Base-by-base conservation (phyloP, 2,329 filamentous ascomycete species). In the Coniella vitis region DNA sequence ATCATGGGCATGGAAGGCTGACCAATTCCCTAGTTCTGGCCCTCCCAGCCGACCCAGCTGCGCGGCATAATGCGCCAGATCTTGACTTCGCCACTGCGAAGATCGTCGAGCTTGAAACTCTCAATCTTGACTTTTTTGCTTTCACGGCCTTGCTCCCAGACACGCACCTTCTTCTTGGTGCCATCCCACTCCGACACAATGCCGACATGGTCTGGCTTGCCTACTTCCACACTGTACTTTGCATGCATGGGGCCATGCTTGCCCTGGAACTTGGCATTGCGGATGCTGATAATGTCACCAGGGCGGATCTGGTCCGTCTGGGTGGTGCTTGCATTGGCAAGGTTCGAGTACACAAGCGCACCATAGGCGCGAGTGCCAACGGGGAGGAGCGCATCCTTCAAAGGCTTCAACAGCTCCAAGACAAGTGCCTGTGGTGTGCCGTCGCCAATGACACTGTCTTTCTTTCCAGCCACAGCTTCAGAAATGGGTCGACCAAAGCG, bases 141-240 rank as follows among this genome's bases (percentile, higher is more conserved):
- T 71, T 97, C 91, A 13, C 91, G 75, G 0, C 91, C 91, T 64
- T 98, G 93, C 66, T 97, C 93, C 87, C 89, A 97, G 2, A 85
- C 90, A 22, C 90, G 74, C 21, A 98, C 85, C 75, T 97, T 96
- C 77, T 95, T 95, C 79, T 96, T 95, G 36, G 89, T 95, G 3
- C 93, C 93, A 65, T 98, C 93, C 93, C 93, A 98, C 65, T 98
- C 93, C 9, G 89, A 80, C 4, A 98, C 91, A 2, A 98, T 72
- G 2, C 80, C 93, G 0, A 97, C 91, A 61, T 98, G 93, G 55
- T 91, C 88, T 4, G 80, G 81, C 63, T 88, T 93, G 56, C 90
- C 90, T 1, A 96, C 87, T 58, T 98, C 93, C 45, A 81, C 73
- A 42, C 76, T 84, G 66, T 98, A 98, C 66, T 96, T 97, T 56